Base-by-base conservation (phyloP, 2,329 filamentous ascomycete genomes). In the Botrytis elliptica region DNA sequence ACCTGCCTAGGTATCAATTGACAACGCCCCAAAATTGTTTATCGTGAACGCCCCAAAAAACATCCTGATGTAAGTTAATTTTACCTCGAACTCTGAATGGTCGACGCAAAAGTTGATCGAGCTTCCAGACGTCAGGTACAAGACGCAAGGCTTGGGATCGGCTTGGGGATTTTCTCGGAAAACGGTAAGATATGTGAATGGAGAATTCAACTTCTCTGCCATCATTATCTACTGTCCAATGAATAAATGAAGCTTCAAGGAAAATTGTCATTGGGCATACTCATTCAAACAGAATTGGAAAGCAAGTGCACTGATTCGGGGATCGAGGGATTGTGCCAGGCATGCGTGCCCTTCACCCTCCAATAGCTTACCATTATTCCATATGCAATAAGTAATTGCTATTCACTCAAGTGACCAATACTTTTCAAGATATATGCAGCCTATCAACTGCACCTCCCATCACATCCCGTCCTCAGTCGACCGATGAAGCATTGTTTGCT, bases 101-200 rank as follows among this genome's bases (percentile, higher is more conserved):
- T 49, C 40, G 16, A 33, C 38, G 40, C 29, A 40, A 52, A 33
- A 38, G 25, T 8, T 33, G 40, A 46, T 25, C 55, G 38, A 73
- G 64, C 52, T 52, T 73, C 64, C 42, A 73, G 52, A 62, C 52
- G 71, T 73, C 71, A 73, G 71, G 64, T 73, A 73, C 71, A 67
- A 62, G 42, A 60, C 49, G 63, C 49, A 72, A 65, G 42, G 70
- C 55, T 42, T 60, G 59, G 40, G 63, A 69, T 62, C 52, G 40
- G 18, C 64, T 69, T 68, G 52, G 42, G 25, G 20, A 40, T 67
- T 57, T 46, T 40, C 49, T 69, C 42, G 64, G 64, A 60, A 62
- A 42, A 62, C 64, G 64, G 55, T 73, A 73, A 73, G 71, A 52
- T 52, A 33, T 49, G 36, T 72, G 52, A 72, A 69, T 72, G 71